Evolutionary conservation across 371 early-diverging fungal genomes (phyloP).

Genomic region (Lichtheimia ramosa): DNA sequence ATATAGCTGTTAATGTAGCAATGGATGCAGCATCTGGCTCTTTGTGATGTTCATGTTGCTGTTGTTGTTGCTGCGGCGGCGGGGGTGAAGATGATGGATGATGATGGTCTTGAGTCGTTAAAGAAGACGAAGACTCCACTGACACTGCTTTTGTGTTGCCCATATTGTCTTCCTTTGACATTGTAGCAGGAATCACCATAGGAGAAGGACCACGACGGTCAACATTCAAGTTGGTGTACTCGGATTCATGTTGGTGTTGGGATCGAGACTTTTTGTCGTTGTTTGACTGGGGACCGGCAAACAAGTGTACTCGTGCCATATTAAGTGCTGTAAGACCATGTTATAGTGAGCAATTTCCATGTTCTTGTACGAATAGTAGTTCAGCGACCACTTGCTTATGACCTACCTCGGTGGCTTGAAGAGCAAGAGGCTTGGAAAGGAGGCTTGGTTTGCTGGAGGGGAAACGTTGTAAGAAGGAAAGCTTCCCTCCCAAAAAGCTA

Average conservation of each 20-base stretch:
- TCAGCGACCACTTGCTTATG: not conserved
- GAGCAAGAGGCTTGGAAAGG: constrained; percentile 6
- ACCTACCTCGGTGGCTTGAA: constrained; percentile 10
- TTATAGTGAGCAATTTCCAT: too few species aligned
- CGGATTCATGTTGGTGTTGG: not conserved
- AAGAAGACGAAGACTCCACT: not conserved
- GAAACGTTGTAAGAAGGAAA: too few species aligned
- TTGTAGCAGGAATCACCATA: not conserved
- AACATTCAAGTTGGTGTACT: not conserved
- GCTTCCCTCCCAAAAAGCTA: too few species aligned
- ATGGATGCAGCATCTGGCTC: not conserved
- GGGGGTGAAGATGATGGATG: not conserved
- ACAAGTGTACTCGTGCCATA: constrained; percentile 14
- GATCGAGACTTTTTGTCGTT: not conserved
- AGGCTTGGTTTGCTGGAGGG: not conserved
- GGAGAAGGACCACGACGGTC: not conserved
- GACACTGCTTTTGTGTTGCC: not conserved
- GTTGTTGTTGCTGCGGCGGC: not conserved
- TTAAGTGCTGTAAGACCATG: not conserved
- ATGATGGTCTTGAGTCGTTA: not conserved
- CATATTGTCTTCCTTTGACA: not conserved
- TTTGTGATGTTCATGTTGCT: not conserved
- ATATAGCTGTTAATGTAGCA: constrained; percentile 14
- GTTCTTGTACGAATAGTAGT: not conserved
- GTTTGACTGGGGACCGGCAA: constrained; percentile 8